Base-by-base conservation (phyloP, 306 rosid genomes). In the Datisca glomerata region DNA sequence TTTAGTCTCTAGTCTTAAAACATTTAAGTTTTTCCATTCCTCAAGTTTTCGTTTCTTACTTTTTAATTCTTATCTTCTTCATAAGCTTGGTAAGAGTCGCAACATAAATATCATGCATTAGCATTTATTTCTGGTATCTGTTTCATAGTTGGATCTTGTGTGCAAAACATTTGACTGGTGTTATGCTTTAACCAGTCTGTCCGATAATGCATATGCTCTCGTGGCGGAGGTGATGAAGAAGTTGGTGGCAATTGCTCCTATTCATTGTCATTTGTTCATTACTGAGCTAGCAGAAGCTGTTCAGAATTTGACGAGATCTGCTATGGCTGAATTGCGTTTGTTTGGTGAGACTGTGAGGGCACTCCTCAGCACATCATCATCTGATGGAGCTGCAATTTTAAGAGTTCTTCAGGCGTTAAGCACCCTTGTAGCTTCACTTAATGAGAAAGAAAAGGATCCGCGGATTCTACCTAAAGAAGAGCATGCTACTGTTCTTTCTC, bases 391-490 rank as follows among this genome's bases (percentile, higher is more conserved):
- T 46, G 85, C 96, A 24, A 82, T 87, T 53, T 76, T 87, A 63
- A 82, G 96, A 68, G 96, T 87, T 74, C 65, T 82, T 59, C 96
- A 79, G 68, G 94, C 96, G 36, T 58, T 87, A 57, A 87, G 94
- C 69, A 79, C 94, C 52, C 86, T 87, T 45, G 80, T 87, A 47
- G 51, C 74, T 19, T 71, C 75, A 21, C 48, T 78, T 56, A 51
- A 59, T 33, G 78, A 71, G 69, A 72, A 74, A 61, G 81, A 80
- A 50, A 70, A 61, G 66, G 80, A 68, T 48, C 31, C 63, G n/a
- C 61, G 67, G 55, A 41, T 44, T 21, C 61, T 64, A 43, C 59
- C 57, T 21, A 57, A 64, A 31, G 64, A 61, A 54, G 70, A 53
- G 58, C 60, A 56, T 46, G 32, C 42, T 44, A 42, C 72, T 51